Percentiles rank a stretch among this genome's conserved stretches.
phyloP scores from a whole-genome alignment of 2,329 filamentous ascomycete genomes.

The Aureobasidium sp. region DNA sequence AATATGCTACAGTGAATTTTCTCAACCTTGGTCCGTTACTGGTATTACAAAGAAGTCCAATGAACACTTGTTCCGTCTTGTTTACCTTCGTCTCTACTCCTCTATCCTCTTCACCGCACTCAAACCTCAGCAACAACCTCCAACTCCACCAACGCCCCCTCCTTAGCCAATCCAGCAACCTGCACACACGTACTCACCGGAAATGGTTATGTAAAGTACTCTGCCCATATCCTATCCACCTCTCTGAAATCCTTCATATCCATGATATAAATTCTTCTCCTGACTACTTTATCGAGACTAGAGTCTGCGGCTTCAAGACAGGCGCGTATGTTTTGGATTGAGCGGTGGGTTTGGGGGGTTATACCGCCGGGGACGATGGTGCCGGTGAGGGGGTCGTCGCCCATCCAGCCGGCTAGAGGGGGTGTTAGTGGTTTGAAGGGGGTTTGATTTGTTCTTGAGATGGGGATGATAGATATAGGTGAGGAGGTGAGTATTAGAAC shows the following conservation, averaged over 20 bases:
- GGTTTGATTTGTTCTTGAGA: not conserved
- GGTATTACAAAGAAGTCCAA: too few species aligned
- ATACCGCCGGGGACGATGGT: conserved; percentile 17
- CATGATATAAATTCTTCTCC: conserved; percentile 15
- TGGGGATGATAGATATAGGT: not conserved
- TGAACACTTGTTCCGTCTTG: not conserved
- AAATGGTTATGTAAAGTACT: conserved; percentile 12
- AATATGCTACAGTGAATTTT: too few species aligned
- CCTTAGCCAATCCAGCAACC: conserved; percentile 16
- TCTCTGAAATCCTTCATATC: conserved; percentile 14
- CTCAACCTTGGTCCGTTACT: too few species aligned
- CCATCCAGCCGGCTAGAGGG: conserved; percentile 16
- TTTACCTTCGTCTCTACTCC: not conserved
- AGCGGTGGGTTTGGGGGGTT: conserved; percentile 15
- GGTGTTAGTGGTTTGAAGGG: too few species aligned
- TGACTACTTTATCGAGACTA: conserved; percentile 14
- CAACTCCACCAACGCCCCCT: conserved; percentile 16
- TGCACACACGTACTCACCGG: conserved; percentile 18
- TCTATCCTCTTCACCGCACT: not conserved
- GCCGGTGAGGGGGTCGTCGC: conserved; percentile 17
- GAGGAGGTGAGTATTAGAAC: not conserved
- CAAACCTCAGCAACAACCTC: conserved; percentile 16
- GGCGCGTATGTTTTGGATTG: conserved; percentile 15
- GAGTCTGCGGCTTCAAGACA: conserved; percentile 15
- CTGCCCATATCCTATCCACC: conserved; percentile 14